Base-by-base conservation (phyloP, 768 basidiomycete species). In the Termitomyces sp. region DNA sequence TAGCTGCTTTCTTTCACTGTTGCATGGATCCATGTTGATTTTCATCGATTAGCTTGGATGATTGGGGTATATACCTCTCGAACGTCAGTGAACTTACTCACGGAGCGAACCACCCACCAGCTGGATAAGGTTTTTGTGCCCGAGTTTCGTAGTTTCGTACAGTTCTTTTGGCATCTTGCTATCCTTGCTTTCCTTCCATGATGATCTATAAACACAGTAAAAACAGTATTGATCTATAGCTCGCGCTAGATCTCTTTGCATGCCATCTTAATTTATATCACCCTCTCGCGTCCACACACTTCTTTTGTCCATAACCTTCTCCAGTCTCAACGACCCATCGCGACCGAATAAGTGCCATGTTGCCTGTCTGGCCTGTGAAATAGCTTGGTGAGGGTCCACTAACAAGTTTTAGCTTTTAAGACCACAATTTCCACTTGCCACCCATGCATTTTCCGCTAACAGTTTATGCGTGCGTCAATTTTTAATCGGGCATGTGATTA, bases 31-130 rank as follows among this genome's bases (percentile, higher is more conserved):
- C 50, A 32, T 20, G 10, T 44, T 48, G 26, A 41, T 30, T 18
- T 33, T 3, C 38, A 28, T 54, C 23, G 14, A 61, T 49, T 61
- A 81, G 80, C 58, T 50, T 76, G 63, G 77, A 78, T 60, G 78
- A 79, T 51, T 81, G 79, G 79, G 74, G 73, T 10, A 68, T 73
- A 1, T 81, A 79, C 57, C 66, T 80, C 48, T 70, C 70, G 36
- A 79, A 74, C 55, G 71, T 79, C 32, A 74, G 75, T 65, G 74
- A 77, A 57, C 65, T 76, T 26, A 73, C 73, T 26, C 73, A 74
- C 35, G 66, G 69, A 46, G 55, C 61, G 50, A 64, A 50, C 16
- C 57, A 59, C 30, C 50, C 57, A 3, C 55, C 53, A 23, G 52
- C 52, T 28, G 41, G 43, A 35, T 57, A 57, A 40, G 16, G 32